Base-by-base conservation (phyloP, 805 yeast species). In the Candida ficus region DNA sequence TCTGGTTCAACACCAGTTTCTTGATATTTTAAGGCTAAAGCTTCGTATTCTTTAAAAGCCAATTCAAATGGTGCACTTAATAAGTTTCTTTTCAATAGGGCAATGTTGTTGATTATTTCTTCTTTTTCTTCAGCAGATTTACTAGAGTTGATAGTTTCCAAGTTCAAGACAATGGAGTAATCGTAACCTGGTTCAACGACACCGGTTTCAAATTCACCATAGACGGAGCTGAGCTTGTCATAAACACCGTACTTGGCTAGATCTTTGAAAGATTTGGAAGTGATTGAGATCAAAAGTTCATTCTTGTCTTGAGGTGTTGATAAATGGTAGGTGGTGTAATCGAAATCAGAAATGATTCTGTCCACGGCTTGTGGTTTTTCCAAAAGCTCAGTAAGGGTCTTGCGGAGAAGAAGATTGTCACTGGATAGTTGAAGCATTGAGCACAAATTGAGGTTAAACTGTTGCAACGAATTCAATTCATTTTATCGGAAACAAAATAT, bases 341-440 rank as follows among this genome's bases (percentile, higher is more conserved):
- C 99, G 54, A 93, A 93, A 67, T 93, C 99, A 29, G 95, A 82
- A 47, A 93, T 77, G 46, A 91, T 80, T 61, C 97, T 78, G 64
- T 93, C 97, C 47, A 88, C 69, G 6, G 77, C 65, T 36, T 73
- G 60, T 3, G 76, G 71, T 20, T 62, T 66, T 18, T 69, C 80
- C 39, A 85, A 66, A 37, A 89, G 76, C 58, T 84, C 95, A 26
- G 78, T 73, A 48, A 93, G 72, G 2, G 96, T 80, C 50, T 86
- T 82, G 58, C 87, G 80, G 49, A 93, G 72, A 53, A 95, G 75
- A 39, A 89, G 71, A 58, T 93, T 93, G 58, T 84, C 80, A 49
- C 83, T 83, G 58, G 88, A 90, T 47, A 93, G 73, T 57, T 89
- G 89, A 52, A 93, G 70, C 96, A 91, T 43, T n/a, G n/a, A n/a